Percentiles rank a stretch among this genome's conserved stretches.
These are phyloP conservation scores for Shiraia bambusicola DNA, from an alignment of 2,329 filamentous ascomycete genomes.

Conservation along the genomic window DNA sequence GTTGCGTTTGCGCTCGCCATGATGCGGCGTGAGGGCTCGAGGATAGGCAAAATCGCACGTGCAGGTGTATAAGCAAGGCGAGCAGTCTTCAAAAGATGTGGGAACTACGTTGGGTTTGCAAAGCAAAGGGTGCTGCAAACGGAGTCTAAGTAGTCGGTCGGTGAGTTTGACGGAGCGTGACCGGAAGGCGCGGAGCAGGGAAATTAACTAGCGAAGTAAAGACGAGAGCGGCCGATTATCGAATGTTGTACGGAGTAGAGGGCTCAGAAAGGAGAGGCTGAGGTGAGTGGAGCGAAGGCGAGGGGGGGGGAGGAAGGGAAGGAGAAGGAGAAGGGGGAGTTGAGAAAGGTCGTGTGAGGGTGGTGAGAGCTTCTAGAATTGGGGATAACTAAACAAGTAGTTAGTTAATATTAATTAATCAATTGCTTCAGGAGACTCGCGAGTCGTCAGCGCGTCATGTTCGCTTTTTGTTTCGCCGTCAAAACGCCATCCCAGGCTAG, in stretches of 20 bases:
- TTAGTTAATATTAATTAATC: no score
- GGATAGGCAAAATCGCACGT: constrained; percentile 7
- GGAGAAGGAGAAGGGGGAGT: no score
- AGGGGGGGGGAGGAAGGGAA: no score
- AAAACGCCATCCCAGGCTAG: neutral
- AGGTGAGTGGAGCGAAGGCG: constrained; percentile 30
- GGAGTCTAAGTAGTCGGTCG: constrained; percentile 7
- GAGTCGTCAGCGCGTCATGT: constrained; percentile 25
- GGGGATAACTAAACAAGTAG: no score
- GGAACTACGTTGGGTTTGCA: constrained; percentile 4
- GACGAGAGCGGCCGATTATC: constrained; percentile 6
- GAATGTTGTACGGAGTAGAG: neutral
- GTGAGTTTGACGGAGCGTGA: constrained; percentile 10
- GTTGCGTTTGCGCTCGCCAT: constrained; percentile 50
- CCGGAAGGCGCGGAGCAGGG: constrained; percentile 32
- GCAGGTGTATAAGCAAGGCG: neutral
- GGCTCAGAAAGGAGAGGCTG: constrained; percentile 38
- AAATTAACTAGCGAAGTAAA: constrained; percentile 30
- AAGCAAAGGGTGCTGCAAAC: constrained; percentile 6
- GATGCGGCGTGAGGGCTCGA: constrained; percentile 17
- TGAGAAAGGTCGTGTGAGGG: constrained; percentile 33
- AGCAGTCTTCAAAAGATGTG: neutral
- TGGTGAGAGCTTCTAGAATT: constrained; percentile 16
- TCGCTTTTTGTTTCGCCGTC: constrained; percentile 11
- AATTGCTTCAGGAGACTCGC: constrained; percentile 8